Base-by-base conservation (phyloP, 2,329 filamentous ascomycete species). In the Apiospora pterosperma region DNA sequence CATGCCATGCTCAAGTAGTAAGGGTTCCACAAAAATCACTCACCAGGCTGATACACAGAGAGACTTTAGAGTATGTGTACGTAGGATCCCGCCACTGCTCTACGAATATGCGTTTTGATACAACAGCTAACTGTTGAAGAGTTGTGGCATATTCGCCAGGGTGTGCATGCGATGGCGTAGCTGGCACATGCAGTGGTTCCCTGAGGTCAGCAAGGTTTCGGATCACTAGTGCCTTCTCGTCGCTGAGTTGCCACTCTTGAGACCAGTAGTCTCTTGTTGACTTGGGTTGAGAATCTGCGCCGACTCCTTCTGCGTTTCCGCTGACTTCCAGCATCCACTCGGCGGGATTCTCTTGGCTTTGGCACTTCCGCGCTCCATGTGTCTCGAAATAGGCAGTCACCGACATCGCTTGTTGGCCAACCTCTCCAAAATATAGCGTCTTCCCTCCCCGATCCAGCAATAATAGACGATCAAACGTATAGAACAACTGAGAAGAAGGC, bases 401-500 rank as follows among this genome's bases (percentile, higher is more conserved):
- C 8, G 6, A 28, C 3, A 36, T n/a, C 2, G 31, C 58, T 5
- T 60, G 23, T 8, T 41, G 8, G 3, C 58, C 58, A 8, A 60
- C 39, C 12, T 60, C 58, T 2, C 58, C 58, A 12, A 60, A 60
- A 8, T 60, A 60, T 7, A 60, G 14, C 7, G 31, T 38, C 21
- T 39, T n/a, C 3, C 58, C 58, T 6, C 6, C 28, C 58, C 39
- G 39, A 36, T n/a, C 28, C 4, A 60, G 14, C 6, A 60, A 21
- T 5, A 60, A 10, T 0, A 60, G 31, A 2, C 23, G 90, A 73
- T 92, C 90, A 75, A 92, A 92, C 71, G 92, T 84, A 71, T 91
- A 84, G 65, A 92, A 88, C 2, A 92, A 79, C 65, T 90, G 83
- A 1, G 87, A 88, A 2, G 86, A 90, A 4, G 90, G 90, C 71